phyloP scores from a whole-genome alignment of 805 yeast species.

The Starmerella apicola region DNA sequence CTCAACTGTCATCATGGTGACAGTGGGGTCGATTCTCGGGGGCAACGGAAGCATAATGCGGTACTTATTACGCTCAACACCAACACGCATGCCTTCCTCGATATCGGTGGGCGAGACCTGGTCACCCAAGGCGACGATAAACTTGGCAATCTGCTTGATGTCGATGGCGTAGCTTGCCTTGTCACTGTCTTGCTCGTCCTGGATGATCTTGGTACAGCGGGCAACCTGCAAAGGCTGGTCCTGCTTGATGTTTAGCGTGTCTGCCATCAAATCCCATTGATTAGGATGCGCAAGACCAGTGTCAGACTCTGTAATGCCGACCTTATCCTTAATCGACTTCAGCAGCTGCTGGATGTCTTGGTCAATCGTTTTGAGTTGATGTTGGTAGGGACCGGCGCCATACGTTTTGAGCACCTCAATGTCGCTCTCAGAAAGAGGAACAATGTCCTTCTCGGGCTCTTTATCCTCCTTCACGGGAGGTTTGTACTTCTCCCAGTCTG shows the following conservation, averaged over 20 bases:
- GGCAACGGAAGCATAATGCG: slow-evolving; percentile 96
- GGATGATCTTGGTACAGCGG: slow-evolving; percentile 90
- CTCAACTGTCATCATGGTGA: slow-evolving; percentile 99
- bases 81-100: slow-evolving; percentile 99
- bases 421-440: slow-evolving; percentile 89
- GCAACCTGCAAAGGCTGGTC: slow-evolving; percentile 98
- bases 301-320: slow-evolving; percentile 76
- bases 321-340: slow-evolving; percentile 79
- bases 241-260: slow-evolving; percentile 79
- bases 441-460: slow-evolving; percentile 46
- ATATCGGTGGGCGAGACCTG: slow-evolving; percentile 97
- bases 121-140: slow-evolving; percentile 92
- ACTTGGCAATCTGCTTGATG: slow-evolving; percentile 95
- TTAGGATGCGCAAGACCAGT: slow-evolving; percentile 97
- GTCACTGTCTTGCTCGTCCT: slow-evolving; percentile 41
- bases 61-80: slow-evolving; percentile 94
- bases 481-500: slow-evolving; percentile 95
- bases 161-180: slow-evolving; percentile 89
- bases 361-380: slow-evolving; percentile 67
- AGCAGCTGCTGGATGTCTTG: slow-evolving; percentile 78
- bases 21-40: slow-evolving; percentile 94
- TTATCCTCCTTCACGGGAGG: slow-evolving; percentile 57
- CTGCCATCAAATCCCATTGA: slow-evolving; percentile 95
- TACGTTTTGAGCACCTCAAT: slow-evolving; percentile 94
- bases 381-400: slow-evolving; percentile 94